Base-by-base conservation (phyloP, 2,329 filamentous ascomycete species). In the Monosporascus cannonballus region DNA sequence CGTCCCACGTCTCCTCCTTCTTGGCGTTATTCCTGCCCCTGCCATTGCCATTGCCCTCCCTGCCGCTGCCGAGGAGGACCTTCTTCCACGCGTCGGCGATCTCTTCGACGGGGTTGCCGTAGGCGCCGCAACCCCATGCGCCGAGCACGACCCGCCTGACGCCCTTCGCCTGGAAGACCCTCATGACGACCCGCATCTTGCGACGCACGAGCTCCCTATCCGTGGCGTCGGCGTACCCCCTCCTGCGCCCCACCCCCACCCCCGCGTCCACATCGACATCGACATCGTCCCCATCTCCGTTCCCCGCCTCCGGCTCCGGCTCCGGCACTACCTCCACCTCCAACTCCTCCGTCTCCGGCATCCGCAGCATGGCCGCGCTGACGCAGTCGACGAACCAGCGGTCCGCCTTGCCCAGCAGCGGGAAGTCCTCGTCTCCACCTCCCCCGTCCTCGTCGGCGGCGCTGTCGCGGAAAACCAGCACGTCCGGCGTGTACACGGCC, bases 41-140 rank as follows among this genome's bases (percentile, higher is more conserved):
- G 41, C 47, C 36, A 34, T 57, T 52, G 24, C 34, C 39, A 18
- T 39, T 42, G 7, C 18, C 44, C 18, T 49, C 39, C 11, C 14
- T 61, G 41, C 53, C 55, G n/a, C 54, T 60, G 25, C 66, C 67
- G 11, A 69, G 61, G 38, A 76, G 63, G 17, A 72, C 71, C 53
- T 69, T 73, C 54, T 70, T 72, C 76, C 83, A 87, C 1, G 77
- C 73, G 18, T 70, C 67, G 15, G 83, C 82, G 30, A 86, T 69
- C 64, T 86, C 81, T 1, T 68, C 68, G 0, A 83, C 75, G 0
- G 83, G 84, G 56, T 86, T 86, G 0, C 80, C 81, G 53, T 84
- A 83, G 0, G 80, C 80, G 3, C 83, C 83, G 54, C 82, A 85
- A 0, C 84, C 84, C 81, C 83, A 86, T 0, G 83, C 82, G 0